These are phyloP conservation scores for Rhodotorula sp. DNA, from an alignment of 1,284 basidiomycete species.

Conservation along the genomic window DNA sequence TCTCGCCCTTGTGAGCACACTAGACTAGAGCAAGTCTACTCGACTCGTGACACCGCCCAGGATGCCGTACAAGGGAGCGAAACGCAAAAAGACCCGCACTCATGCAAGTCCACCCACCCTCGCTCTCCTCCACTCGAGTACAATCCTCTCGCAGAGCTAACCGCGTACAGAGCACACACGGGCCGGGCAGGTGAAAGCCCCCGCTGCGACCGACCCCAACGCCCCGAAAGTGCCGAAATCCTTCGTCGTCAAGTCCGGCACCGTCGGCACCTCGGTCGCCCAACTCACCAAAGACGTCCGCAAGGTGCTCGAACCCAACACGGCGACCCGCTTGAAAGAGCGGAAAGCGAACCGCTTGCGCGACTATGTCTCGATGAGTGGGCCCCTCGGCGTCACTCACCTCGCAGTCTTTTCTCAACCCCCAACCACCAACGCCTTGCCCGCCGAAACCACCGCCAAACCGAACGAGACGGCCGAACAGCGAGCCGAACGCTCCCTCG, in stretches of 20 bases:
- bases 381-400: constrained; percentile 87
- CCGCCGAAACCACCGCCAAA: background rate
- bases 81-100: constrained; percentile 40
- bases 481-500: constrained; percentile 59
- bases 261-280: constrained; percentile 79
- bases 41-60: too few relatives aligned
- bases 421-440: constrained; percentile 3
- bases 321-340: constrained; percentile 76
- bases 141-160: too few relatives aligned
- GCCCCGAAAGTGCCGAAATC: constrained; percentile 53
- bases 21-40: too few relatives aligned
- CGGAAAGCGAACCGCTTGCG: constrained; percentile 86
- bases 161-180: background rate
- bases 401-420: constrained; percentile 70
- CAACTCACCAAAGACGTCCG: constrained; percentile 89
- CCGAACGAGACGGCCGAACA: constrained; percentile 36
- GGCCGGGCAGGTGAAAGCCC: constrained; percentile 34
- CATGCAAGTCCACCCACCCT: constrained; percentile 16
- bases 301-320: constrained; percentile 97
- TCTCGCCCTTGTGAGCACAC: too few relatives aligned
- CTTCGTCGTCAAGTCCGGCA: constrained; percentile 89
- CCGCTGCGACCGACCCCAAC: constrained; percentile 14
- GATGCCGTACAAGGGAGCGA: constrained; percentile 40
- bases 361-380: constrained; percentile 91
- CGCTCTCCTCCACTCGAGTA: background rate